Base-by-base conservation (phyloP, 1,139 yeast species). In the Tardiomyces depauwii region DNA sequence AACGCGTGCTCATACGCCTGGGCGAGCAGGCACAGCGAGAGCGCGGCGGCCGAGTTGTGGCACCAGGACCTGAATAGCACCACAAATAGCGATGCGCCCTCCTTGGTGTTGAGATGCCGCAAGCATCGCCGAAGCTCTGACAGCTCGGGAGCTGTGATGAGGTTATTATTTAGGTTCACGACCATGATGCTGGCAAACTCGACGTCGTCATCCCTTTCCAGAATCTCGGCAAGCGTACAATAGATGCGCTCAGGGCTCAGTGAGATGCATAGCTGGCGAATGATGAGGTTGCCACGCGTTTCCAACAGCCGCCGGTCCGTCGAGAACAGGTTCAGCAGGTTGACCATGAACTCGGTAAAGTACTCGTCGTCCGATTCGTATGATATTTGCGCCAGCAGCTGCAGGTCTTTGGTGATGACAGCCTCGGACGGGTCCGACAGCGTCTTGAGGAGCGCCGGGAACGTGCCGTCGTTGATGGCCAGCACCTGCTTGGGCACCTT, bases 1-100 rank as follows among this genome's bases (percentile, higher is more conserved):
- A 80, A 91, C 0, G 96, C 95, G 53, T 89, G 73, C 59, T 88
- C 94, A 60, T 93, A 91, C 47, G 88, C 87, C 46, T 91, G 91
- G 0, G 97, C 85, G 27, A 91, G 70, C 42, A 93, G 70, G 57
- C 97, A 89, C 33, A 93, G 70, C 0, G 95, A 81, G 41, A 93
- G 70, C 0, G 91, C 87, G 23, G 96, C 91, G 0, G 95, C 88
- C 0, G 95, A 80, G 60, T 88, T 89, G 53, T 84, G 84, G 55
- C 95, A 82, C 98, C 98, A 93, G 48, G 95, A 81, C 57, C 77
- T 80, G 65, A 91, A 93, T 47, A 93, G 70, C 0, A 82, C 72
- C 16, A 85, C 75, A 62, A 93, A 93, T 45, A 89, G 70, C 28
- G 73, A 65, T 71, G 83, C 80, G 48, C 88, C 95, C 43, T 80